Conservation (phyloP, 192 early-diverging fungal species). For the Phlyctochytrium planicorne region DNA sequence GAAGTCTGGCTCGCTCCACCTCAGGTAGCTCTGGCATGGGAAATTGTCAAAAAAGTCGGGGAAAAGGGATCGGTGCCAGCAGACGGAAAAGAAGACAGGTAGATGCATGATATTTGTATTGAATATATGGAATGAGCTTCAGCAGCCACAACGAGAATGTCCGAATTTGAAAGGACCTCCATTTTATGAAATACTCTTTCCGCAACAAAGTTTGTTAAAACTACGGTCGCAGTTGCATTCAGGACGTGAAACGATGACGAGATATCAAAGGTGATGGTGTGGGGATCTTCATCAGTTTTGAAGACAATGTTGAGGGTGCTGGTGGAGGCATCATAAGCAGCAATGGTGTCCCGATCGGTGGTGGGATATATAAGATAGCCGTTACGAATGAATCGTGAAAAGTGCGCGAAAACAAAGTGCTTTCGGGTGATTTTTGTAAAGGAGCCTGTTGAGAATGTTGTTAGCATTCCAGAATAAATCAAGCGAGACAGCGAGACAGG, state of each 20-base stretch:
- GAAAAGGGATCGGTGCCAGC: too few relatives aligned
- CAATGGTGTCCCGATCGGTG: not conserved
- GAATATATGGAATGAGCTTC: not conserved
- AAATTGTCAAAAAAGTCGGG: slow-evolving; percentile 4
- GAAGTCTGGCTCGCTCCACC: slow-evolving; percentile 66
- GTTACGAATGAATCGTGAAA: slow-evolving; percentile 30
- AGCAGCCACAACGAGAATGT: too few relatives aligned
- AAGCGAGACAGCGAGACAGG: too few relatives aligned
- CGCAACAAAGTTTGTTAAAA: too few relatives aligned
- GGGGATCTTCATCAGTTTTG: too few relatives aligned
- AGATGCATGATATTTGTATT: not conserved
- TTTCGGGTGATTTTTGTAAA: slow-evolving; percentile 6
- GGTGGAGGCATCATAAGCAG: not conserved
- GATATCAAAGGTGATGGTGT: too few relatives aligned
- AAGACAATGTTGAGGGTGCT: not conserved
- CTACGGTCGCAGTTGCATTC: too few relatives aligned
- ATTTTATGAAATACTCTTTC: too few relatives aligned
- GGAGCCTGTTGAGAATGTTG: not conserved
- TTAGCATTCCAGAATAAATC: slow-evolving; percentile 1
- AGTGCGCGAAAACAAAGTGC: slow-evolving; percentile 31
- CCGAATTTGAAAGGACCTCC: too few relatives aligned
- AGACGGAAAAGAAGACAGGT: too few relatives aligned
- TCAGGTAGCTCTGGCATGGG: slow-evolving; percentile 74
- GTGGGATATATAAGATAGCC: not conserved
- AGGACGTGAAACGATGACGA: too few relatives aligned